phyloP scores from a whole-genome alignment of 73 alveolate species.

The Diophrys appendiculata region DNA sequence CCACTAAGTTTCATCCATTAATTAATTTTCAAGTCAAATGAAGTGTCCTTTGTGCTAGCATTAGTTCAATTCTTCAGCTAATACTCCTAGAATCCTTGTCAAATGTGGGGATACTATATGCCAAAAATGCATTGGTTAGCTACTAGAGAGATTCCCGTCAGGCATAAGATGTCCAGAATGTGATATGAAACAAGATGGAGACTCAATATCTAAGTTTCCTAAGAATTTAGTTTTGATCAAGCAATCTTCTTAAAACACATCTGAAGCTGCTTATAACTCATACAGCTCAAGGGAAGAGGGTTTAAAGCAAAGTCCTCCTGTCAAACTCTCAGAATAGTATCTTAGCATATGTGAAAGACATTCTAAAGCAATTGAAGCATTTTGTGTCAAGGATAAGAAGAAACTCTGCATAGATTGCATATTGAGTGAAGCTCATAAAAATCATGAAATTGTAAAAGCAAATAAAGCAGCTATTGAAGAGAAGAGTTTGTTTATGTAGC shows the following conservation, averaged over 20 bases:
- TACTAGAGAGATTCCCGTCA: neutral
- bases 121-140: slow-evolving; percentile 53
- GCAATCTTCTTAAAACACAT: too few relatives aligned
- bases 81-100: slow-evolving; percentile 72
- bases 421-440: slow-evolving; percentile 69
- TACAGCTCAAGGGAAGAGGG: too few relatives aligned
- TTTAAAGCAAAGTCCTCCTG: too few relatives aligned
- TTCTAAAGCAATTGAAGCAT: slow-evolving; percentile 57
- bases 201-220: neutral
- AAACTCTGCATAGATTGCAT: slow-evolving; percentile 76
- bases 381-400: slow-evolving; percentile 61
- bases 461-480: slow-evolving; percentile 38
- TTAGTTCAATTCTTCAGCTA: slow-evolving; percentile 29
- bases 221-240: neutral
- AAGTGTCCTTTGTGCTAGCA: too few relatives aligned
- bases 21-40: too few relatives aligned
- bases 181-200: neutral
- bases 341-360: slow-evolving; percentile 27
- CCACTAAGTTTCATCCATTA: too few relatives aligned
- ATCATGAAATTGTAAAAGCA: slow-evolving; percentile 53
- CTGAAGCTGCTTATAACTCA: too few relatives aligned
- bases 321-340: too few relatives aligned
- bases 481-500: too few relatives aligned
- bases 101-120: slow-evolving; percentile 79
- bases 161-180: neutral